These are phyloP conservation scores for Tremellales sp. DNA, from an alignment of 1,284 basidiomycete genomes.

Conservation along the genomic window DNA sequence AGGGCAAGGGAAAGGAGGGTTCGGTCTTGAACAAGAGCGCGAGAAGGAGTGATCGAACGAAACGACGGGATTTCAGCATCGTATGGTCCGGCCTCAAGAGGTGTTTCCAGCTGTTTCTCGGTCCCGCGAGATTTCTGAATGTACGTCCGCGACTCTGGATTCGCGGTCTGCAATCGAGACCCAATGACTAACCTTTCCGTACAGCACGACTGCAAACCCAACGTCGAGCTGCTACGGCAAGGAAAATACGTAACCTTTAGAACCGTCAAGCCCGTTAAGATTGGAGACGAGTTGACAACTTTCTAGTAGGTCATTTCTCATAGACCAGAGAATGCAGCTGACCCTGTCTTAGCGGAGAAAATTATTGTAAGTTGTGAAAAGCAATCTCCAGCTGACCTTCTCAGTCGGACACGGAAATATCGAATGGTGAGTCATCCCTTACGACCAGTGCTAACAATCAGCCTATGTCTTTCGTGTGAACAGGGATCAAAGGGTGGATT, in stretches of 20 bases:
- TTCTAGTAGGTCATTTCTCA: constrained; percentile 36
- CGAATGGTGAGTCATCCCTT: constrained; percentile 31
- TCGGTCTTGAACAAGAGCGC: constrained; percentile 12
- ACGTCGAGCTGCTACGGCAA: constrained; percentile 41
- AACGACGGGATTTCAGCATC: constrained; percentile 46
- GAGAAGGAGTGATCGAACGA: constrained; percentile 33
- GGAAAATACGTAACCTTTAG: constrained; percentile 43
- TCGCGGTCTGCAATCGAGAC: no score
- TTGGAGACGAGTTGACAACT: constrained; percentile 46
- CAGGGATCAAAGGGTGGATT: constrained; percentile 23
- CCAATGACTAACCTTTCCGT: background rate
- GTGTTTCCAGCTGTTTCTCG: constrained; percentile 45
- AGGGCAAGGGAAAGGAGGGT: constrained; percentile 10
- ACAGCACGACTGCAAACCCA: constrained; percentile 47
- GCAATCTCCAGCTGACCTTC: background rate
- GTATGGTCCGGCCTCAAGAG: constrained; percentile 40
- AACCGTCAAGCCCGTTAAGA: constrained; percentile 29
- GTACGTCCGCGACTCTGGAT: constrained; percentile 22
- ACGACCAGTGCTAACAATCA: constrained; percentile 12
- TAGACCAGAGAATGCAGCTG: background rate
- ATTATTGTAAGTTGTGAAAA: constrained; percentile 30
- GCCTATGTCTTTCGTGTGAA: constrained; percentile 43
- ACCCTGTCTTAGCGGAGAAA: constrained; percentile 26
- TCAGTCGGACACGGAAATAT: constrained; percentile 37
- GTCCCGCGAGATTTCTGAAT: constrained; percentile 48